A percentile compares a stretch with the other conserved stretches of the same genome.
phyloP scores from a whole-genome alignment of 495 filamentous ascomycete species.

The Daldinia caldariorum region DNA sequence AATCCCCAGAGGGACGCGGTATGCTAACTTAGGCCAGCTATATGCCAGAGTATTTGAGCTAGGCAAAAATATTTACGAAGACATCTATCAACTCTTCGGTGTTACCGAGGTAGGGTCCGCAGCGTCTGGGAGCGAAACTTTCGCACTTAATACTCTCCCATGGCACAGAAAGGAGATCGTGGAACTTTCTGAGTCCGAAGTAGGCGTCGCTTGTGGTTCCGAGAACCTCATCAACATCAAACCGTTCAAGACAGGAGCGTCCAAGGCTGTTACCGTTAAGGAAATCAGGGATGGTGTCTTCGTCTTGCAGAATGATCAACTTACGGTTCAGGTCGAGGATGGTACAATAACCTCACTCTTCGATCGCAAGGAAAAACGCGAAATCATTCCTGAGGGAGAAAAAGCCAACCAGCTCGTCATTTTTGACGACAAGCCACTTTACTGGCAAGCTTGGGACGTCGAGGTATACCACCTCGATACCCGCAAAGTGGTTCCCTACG shows the following conservation, averaged over 20 bases:
- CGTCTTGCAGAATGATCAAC: constrained; percentile 77
- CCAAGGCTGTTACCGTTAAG: constrained; percentile 66
- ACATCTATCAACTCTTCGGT: constrained; percentile 73
- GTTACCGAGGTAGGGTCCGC: constrained; percentile 54
- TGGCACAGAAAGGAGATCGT: constrained; percentile 82
- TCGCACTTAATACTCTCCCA: constrained; percentile 81
- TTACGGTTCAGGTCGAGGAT: constrained; percentile 73
- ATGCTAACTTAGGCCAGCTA: constrained; percentile 57
- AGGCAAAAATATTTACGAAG: constrained; percentile 73
- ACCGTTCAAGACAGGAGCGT: constrained; percentile 54
- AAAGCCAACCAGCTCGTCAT: constrained; percentile 94
- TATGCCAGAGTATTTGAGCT: constrained; percentile 85
- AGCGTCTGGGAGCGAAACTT: constrained; percentile 49
- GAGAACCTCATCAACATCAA: constrained; percentile 62
- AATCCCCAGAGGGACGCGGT: not conserved
- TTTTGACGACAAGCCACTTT: constrained; percentile 96
- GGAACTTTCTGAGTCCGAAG: constrained; percentile 60
- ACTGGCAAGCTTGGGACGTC: constrained; percentile 99
- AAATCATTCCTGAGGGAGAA: constrained; percentile 78
- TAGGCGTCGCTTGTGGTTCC: constrained; percentile 60
- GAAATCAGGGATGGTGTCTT: constrained; percentile 77
- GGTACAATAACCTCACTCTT: constrained; percentile 85
- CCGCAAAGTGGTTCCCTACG: constrained; percentile 73
- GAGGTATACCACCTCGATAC: constrained; percentile 95
- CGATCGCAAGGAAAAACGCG: constrained; percentile 73